These are phyloP conservation scores for Trichoderma endophyticum DNA, from an alignment of 2,329 filamentous ascomycete genomes.

Conservation along the genomic window DNA sequence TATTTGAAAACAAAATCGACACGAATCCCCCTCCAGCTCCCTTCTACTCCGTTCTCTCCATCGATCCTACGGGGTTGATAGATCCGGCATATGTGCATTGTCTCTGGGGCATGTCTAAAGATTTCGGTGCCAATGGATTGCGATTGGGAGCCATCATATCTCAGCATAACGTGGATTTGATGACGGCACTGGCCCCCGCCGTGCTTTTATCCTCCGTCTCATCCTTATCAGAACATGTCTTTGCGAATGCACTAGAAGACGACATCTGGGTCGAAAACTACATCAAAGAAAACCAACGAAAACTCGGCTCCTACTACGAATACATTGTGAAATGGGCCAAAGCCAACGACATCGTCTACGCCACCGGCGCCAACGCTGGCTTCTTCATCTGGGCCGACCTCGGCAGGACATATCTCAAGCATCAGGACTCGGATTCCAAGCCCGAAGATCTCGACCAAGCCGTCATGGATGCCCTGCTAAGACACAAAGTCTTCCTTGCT, in stretches of 20 bases:
- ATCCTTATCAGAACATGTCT: slow-evolving; percentile 41
- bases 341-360: slow-evolving; percentile 42
- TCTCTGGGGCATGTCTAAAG: slow-evolving; percentile 46
- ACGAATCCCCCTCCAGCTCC: slow-evolving; percentile 25
- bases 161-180: slow-evolving; percentile 41
- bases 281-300: slow-evolving; percentile 40
- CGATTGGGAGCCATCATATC: slow-evolving; percentile 50
- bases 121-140: slow-evolving; percentile 57
- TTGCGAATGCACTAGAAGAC: slow-evolving; percentile 43
- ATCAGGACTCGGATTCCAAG: slow-evolving; percentile 20
- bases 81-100: slow-evolving; percentile 51
- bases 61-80: slow-evolving; percentile 43
- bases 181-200: slow-evolving; percentile 35
- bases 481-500: slow-evolving; percentile 35
- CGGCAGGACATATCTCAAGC: slow-evolving; percentile 28
- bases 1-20: slow-evolving; percentile 42
- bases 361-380: slow-evolving; percentile 47
- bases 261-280: slow-evolving; percentile 43
- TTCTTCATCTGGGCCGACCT: slow-evolving; percentile 57
- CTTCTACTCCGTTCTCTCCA: slow-evolving; percentile 47
- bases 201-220: slow-evolving; percentile 45
- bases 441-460: slow-evolving; percentile 25
- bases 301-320: slow-evolving; percentile 39
- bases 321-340: slow-evolving; percentile 37
- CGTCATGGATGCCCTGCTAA: slow-evolving; percentile 30